Base-by-base conservation (phyloP, 106 monocot species). In the Dioscorea zingiberensis region DNA sequence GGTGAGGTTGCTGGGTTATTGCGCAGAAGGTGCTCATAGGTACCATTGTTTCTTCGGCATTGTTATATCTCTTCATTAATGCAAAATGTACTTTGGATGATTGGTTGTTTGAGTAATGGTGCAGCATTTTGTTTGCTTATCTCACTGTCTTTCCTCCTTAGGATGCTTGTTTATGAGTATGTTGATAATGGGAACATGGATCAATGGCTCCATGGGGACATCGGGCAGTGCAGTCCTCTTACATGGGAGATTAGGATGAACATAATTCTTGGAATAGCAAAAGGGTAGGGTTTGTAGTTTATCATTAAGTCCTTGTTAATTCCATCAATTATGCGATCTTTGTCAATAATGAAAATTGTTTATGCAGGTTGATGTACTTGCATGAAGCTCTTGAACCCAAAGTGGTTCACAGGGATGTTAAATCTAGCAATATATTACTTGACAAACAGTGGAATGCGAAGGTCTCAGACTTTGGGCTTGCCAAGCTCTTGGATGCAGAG, bases 341-440 rank as follows among this genome's bases (percentile, higher is more conserved):
- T n/a, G n/a, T n/a, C n/a, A n/a, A n/a, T n/a, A n/a, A n/a, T n/a
- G n/a, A n/a, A n/a, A n/a, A n/a, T 10, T 38, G 47, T 14, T 30
- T 15, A 26, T 78, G 63, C 71, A 93, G 93, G 25, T 76, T 93
- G 55, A 83, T 86, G 85, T 93, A 93, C 73, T 69, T 93, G 27
- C 93, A 93, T 58, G 93, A 93, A 66, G 93, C 88, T n/a, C 83
- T 93, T 48, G 93, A 93, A 55, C 93, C 93, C 14, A 93, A 93
- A 72, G 88, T 93, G 47, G 93, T 93, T 57, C 93, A 93, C 46
- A 88, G 93, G 46, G 93, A 93, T 76, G 73, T 93, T 26, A 93
- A 93, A 66, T 89, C 93, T 8, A 93, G 88, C 76, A 93, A 93
- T 53, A 89, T 93, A 46, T 75, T 93, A 38, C 73, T 93, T 38